These are phyloP conservation scores for Mortierella hygrophila DNA, from an alignment of 192 early-diverging fungal species.

Conservation along the genomic window DNA sequence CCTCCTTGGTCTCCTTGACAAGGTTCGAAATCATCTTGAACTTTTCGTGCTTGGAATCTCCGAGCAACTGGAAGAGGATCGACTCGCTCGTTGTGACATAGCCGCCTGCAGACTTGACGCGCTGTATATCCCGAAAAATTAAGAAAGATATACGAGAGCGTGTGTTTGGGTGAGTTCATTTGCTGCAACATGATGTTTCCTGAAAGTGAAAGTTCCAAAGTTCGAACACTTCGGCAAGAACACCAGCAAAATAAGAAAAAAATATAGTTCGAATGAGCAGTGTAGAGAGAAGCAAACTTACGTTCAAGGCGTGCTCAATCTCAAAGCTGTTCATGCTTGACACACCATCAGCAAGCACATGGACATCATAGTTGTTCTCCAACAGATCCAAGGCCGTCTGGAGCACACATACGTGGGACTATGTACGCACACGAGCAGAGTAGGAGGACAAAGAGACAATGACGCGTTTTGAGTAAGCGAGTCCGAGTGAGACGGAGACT, in stretches of 20 bases:
- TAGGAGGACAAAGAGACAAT: not conserved
- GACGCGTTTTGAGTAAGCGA: not conserved
- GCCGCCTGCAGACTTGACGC: constrained; percentile 77
- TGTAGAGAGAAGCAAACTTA: constrained; percentile 56
- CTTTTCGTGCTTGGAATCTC: constrained; percentile 70
- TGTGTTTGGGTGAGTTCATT: constrained; percentile 10
- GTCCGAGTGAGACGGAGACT: not conserved
- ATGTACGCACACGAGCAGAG: constrained; percentile 1
- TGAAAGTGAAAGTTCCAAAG: not conserved
- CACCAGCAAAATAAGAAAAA: not conserved
- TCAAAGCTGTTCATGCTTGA: constrained; percentile 89
- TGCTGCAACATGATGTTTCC: not conserved
- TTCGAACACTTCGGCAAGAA: not conserved
- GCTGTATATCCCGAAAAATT: constrained; percentile 38
- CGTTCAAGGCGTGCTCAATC: constrained; percentile 82
- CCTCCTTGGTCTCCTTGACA: constrained; percentile 86
- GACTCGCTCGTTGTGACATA: constrained; percentile 83
- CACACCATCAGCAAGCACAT: constrained; percentile 94
- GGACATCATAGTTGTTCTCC: constrained; percentile 81
- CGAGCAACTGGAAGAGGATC: constrained; percentile 78
- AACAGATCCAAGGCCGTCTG: constrained; percentile 95
- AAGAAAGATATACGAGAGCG: constrained; percentile 49
- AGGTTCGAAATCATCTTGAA: constrained; percentile 86
- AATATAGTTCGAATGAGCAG: not conserved
- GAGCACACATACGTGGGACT: constrained; percentile 94